Percentiles rank a stretch among this genome's conserved stretches.
phyloP scores from a whole-genome alignment of 257 asterid genomes.

The Capsicum rhomboideum region DNA sequence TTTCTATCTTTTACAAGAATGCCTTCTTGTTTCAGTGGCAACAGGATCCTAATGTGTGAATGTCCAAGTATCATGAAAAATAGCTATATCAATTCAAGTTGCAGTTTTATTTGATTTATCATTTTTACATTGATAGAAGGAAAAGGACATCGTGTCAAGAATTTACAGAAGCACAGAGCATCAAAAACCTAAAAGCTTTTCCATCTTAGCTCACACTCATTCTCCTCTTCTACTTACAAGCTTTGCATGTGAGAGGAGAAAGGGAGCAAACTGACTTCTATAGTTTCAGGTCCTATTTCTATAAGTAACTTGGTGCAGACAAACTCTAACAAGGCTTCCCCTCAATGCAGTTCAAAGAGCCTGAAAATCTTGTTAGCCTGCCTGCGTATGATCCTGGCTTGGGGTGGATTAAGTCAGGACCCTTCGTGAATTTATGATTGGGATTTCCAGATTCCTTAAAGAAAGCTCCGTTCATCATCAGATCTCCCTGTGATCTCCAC shows the following conservation, averaged over 20 bases:
- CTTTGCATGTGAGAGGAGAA: conserved; percentile 4
- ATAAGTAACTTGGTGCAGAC: not conserved
- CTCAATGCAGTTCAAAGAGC: conserved; percentile 40
- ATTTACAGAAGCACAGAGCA: not conserved
- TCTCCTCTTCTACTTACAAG: not conserved
- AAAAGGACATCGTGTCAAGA: not conserved
- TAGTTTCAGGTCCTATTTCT: not conserved
- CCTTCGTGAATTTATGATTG: conserved; percentile 21
- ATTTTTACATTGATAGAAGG: not conserved
- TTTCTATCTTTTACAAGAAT: not conserved
- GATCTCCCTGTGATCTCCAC: conserved; percentile 76
- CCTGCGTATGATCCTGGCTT: conserved; percentile 37
- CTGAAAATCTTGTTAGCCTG: conserved; percentile 36
- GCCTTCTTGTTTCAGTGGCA: not conserved
- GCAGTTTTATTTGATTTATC: not conserved
- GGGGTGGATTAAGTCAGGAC: conserved; percentile 26
- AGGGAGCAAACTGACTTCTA: conserved; percentile 1
- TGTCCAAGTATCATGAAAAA: not conserved
- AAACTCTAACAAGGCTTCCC: conserved; percentile 19
- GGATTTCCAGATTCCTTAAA: conserved; percentile 61
- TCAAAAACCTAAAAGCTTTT: not conserved
- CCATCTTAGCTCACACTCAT: conserved; percentile 6
- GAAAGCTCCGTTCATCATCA: conserved; percentile 65
- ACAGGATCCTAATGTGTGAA: not conserved
- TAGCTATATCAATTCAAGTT: not conserved